phyloP scores from a whole-genome alignment of 176 grass and related monocot genomes.

The Chloris gayana region DNA sequence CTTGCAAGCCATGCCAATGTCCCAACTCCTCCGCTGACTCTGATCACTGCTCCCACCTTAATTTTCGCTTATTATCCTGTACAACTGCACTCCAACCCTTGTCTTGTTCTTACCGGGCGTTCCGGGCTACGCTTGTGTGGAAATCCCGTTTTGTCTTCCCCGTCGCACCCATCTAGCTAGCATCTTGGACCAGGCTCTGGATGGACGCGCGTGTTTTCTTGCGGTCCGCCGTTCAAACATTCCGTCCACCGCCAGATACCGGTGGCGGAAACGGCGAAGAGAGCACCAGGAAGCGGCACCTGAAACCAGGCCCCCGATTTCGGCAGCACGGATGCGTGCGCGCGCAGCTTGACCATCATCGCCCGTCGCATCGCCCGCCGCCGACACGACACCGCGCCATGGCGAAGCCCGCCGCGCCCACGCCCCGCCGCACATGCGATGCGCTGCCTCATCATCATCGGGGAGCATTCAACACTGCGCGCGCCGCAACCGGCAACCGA shows the following conservation, averaged over 20 bases:
- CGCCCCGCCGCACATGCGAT: background rate
- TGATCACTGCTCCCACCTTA: too few relatives aligned
- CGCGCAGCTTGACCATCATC: background rate
- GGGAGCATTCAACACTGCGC: too few relatives aligned
- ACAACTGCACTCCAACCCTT: too few relatives aligned
- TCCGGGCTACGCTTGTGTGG: background rate
- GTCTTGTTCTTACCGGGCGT: too few relatives aligned
- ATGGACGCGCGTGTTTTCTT: background rate
- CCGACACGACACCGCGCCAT: background rate
- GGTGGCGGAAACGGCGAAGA: too few relatives aligned
- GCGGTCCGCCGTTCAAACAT: conserved; percentile 9
- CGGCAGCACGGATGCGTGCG: background rate
- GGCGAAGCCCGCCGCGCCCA: background rate
- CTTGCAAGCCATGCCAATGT: background rate
- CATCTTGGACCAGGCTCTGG: too few relatives aligned
- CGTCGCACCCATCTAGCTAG: background rate
- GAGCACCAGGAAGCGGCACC: background rate
- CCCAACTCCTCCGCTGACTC: background rate
- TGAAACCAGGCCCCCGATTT: conserved; percentile 3
- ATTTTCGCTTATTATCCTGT: too few relatives aligned
- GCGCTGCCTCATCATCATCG: background rate
- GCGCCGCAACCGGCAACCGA: too few relatives aligned
- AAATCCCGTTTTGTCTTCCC: background rate
- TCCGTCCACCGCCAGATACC: conserved; percentile 20
- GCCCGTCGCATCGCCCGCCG: too few relatives aligned